phyloP scores from a whole-genome alignment of 148 eudicot species.

The Amaranthus cruentus region DNA sequence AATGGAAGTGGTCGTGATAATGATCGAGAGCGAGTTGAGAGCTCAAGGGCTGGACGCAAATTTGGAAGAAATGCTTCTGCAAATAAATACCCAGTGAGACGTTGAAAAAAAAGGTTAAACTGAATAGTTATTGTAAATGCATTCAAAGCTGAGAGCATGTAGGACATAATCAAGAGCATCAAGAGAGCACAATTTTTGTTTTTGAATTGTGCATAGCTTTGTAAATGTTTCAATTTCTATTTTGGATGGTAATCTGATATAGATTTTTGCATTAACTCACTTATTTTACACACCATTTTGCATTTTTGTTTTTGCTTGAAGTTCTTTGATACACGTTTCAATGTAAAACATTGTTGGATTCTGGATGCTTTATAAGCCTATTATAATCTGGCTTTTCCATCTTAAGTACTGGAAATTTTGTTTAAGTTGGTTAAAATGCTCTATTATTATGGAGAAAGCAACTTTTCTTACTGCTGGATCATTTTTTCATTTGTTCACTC shows the following conservation, averaged over 20 bases:
- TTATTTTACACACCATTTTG: background rate
- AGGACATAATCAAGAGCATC: background rate
- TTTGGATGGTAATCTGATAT: constrained; percentile 6
- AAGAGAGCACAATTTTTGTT: background rate
- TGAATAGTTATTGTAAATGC: background rate
- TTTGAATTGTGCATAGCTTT: constrained; percentile 6
- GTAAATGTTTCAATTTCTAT: constrained; percentile 1
- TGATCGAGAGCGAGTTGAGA: background rate
- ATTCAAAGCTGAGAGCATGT: constrained; percentile 2
- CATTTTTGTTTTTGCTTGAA: background rate
- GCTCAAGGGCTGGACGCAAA: constrained; percentile 7
- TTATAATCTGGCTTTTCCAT: background rate
- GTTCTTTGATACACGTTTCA: background rate
- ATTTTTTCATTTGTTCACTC: too few species aligned
- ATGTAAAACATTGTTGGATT: background rate
- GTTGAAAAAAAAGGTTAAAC: constrained; percentile 1
- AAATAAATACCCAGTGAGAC: background rate
- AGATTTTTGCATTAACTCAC: background rate
- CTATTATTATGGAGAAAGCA: background rate
- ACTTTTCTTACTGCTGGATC: too few species aligned
- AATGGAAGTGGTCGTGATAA: background rate
- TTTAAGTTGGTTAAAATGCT: background rate
- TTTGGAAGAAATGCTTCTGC: background rate
- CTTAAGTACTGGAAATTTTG: background rate
- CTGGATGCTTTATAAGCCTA: background rate